Evolutionary conservation across 805 yeast genomes (phyloP), one percentile per base, ranked within the genome.

Genomic region (Vanderwaltozyma yarrowii): DNA sequence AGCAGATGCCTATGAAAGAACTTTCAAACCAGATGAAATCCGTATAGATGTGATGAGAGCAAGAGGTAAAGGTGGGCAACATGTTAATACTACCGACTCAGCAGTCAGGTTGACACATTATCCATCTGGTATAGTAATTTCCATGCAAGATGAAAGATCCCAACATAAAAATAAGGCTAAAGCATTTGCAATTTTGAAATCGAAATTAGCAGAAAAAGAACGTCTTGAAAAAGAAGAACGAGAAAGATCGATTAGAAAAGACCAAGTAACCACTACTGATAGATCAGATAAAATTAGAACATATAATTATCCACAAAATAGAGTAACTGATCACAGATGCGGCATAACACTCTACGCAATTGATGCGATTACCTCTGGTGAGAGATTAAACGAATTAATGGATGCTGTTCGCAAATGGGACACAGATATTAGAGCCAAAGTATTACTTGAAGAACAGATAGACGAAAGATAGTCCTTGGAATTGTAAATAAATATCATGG

Each of bases 51-150:
- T 92, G n/a, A 92, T 89, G 95, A 70, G 98, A 48, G 85, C 97
- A 1, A 78, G 95, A 39, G 98, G 98, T 3, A 81, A 92, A 45
- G 98, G 98, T 40, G 98, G 98, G 0, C 98, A 89, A 64, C 97
- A 89, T 55, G 98, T 89, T 27, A 89, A 89, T 56, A 89, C 95
- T 12, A 92, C 97, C 0, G 97, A 89, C 55, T 86, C 96, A 1
- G 98, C 98, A 0, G 97, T 92, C 12, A 70, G 98, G 50, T 64
- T 92, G 20, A 86, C 89, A 1, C 98, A 92, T 62, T 66, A 82
- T 13, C 96, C 97, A 4, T 78, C 95, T 0, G 96, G 96, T 3
- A 77, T 85, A 29, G 78, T 76, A 4, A 96, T 92, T 2, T 71
- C 78, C 35, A 94, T 88, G 66, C 97, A 92, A 57, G 96, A 92